These are phyloP conservation scores for Claviceps arundinis DNA, from an alignment of 2,329 filamentous ascomycete species.

Conservation along the genomic window DNA sequence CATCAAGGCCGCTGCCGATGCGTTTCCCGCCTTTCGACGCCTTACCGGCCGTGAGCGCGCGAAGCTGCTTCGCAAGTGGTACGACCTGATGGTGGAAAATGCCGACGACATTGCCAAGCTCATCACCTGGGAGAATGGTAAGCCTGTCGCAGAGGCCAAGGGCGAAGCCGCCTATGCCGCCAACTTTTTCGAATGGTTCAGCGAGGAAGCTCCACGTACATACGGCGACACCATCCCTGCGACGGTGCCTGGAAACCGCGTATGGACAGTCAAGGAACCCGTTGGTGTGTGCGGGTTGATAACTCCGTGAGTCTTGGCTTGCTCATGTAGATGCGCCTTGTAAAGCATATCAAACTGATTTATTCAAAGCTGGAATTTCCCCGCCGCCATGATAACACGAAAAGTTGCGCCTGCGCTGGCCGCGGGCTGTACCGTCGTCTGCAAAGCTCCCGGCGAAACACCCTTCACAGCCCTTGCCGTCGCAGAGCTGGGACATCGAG, in stretches of 20 bases:
- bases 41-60: slow-evolving; percentile 63
- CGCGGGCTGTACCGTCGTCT: slow-evolving; percentile 89
- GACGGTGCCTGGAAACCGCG: slow-evolving; percentile 56
- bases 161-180: slow-evolving; percentile 62
- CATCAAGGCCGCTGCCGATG: slow-evolving; percentile 69
- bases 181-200: slow-evolving; percentile 70
- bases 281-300: slow-evolving; percentile 74
- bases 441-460: slow-evolving; percentile 84
- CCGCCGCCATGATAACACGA: slow-evolving; percentile 60
- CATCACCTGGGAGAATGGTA: slow-evolving; percentile 85
- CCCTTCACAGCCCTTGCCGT: slow-evolving; percentile 82
- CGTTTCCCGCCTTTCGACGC: slow-evolving; percentile 57
- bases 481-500: slow-evolving; percentile 72
- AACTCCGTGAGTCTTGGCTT: slow-evolving; percentile 40
- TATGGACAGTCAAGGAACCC: slow-evolving; percentile 70
- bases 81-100: slow-evolving; percentile 66
- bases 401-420: slow-evolving; percentile 67
- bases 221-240: slow-evolving; percentile 67
- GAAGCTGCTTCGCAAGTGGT: slow-evolving; percentile 66
- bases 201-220: slow-evolving; percentile 59
- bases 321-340: too few relatives aligned
- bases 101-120: slow-evolving; percentile 67
- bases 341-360: neutral
- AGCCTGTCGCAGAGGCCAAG: slow-evolving; percentile 62
- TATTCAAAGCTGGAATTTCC: slow-evolving; percentile 63